Evolutionary conservation across 192 early-diverging fungal genomes (phyloP).

Genomic region (Dissophora ornata): DNA sequence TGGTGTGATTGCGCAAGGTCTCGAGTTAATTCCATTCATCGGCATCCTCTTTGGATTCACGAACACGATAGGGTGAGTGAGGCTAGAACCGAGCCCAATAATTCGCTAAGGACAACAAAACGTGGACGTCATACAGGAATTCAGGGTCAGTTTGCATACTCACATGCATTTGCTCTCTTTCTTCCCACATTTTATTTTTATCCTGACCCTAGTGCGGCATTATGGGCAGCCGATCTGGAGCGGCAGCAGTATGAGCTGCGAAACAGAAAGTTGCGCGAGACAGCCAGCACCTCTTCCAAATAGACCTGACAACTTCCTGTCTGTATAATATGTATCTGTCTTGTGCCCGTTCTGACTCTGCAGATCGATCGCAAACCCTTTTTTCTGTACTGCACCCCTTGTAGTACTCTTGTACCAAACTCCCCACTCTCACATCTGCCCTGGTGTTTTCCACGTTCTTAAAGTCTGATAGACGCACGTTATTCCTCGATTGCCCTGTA

Average conservation of each 20-base stretch:
- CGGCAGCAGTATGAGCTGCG: slow-evolving; percentile 41
- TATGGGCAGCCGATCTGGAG: slow-evolving; percentile 52
- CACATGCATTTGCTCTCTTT: neutral
- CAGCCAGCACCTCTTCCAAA: no score
- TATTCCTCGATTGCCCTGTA: no score
- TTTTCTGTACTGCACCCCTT: no score
- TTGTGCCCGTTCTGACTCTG: no score
- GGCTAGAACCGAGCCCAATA: neutral
- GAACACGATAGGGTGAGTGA: slow-evolving; percentile 62
- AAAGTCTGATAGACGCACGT: no score
- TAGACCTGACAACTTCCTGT: no score
- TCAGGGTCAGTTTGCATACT: neutral
- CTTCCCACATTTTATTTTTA: neutral
- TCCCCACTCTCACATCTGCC: no score
- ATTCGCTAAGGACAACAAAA: no score
- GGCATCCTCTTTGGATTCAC: slow-evolving; percentile 63
- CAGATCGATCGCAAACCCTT: no score
- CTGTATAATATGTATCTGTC: no score
- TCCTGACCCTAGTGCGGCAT: slow-evolving; percentile 29
- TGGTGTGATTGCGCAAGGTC: slow-evolving; percentile 57
- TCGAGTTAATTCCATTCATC: slow-evolving; percentile 60
- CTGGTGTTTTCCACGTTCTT: no score
- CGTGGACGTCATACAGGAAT: neutral
- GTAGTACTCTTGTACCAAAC: no score
- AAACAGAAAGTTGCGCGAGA: slow-evolving; percentile 21